phyloP scores from a whole-genome alignment of 176 grass and related monocot genomes.

The Tillandsia leiboldiana region DNA sequence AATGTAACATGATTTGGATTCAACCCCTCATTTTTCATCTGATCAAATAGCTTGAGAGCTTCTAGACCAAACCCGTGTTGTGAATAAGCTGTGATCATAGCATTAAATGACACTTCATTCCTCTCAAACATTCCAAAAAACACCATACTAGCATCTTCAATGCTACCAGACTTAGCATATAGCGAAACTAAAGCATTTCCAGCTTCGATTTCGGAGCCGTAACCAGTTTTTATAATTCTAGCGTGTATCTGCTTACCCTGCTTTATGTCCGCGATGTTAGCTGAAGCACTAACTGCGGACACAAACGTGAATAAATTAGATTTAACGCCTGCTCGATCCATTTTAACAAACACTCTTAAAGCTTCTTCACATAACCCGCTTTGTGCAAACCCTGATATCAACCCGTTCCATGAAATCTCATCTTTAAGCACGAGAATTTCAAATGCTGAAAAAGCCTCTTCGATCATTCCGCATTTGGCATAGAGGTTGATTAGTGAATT shows the following conservation, averaged over 20 bases:
- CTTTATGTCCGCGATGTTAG: conserved; percentile 61
- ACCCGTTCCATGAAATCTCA: conserved; percentile 61
- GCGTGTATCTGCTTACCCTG: conserved; percentile 71
- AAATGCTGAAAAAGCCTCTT: conserved; percentile 49
- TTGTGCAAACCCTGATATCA: conserved; percentile 64
- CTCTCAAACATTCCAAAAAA: conserved; percentile 39
- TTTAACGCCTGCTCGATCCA: conserved; percentile 41
- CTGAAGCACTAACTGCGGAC: conserved; percentile 54
- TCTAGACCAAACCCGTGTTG: conserved; percentile 54
- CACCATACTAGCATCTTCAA: conserved; percentile 52
- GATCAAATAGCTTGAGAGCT: conserved; percentile 49
- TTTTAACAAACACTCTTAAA: conserved; percentile 45
- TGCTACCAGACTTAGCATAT: conserved; percentile 62
- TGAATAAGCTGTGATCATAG: conserved; percentile 44
- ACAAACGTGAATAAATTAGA: conserved; percentile 59
- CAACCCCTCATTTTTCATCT: conserved; percentile 48
- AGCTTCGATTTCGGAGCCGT: conserved; percentile 47
- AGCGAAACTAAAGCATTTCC: conserved; percentile 67
- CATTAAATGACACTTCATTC: conserved; percentile 27
- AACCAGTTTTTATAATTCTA: conserved; percentile 47
- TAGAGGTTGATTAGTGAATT: conserved; percentile 59
- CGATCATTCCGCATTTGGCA: conserved; percentile 51
- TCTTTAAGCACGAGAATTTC: conserved; percentile 38
- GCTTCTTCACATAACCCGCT: conserved; percentile 51
- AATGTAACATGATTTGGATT: conserved; percentile 64